Base-by-base conservation (phyloP, 1,139 yeast genomes). In the Pneumocystis wakefieldiae region DNA sequence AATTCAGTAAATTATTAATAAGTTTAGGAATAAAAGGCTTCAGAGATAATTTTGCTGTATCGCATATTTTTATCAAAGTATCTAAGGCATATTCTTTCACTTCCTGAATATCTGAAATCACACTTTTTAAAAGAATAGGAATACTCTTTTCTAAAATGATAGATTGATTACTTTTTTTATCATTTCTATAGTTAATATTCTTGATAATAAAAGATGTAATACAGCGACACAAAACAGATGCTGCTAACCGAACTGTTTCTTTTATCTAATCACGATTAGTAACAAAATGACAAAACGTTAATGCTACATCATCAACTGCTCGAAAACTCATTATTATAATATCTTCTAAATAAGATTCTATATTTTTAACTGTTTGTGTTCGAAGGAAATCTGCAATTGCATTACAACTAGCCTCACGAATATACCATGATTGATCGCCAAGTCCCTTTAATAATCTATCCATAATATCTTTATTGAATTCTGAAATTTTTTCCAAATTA, bases 241-340 rank as follows among this genome's bases (percentile, higher is more conserved):
- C 97, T 63, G 89, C 95, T 64, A 82, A 82, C 61, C 97, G 79
- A 3, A 92, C 97, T 75, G 95, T 87, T 61, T 89, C 97, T 72
- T 92, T 92, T 65, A 92, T 19, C 55, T 48, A 48, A 48, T 48
- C 24, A 48, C 19, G 24, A 48, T 48, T 48, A 48, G 19, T 3
- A 48, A 48, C 4, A 48, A 48, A 48, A 19, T 12, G 3, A 6
- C 15, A 24, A 42, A 42, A 24, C 3, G 1, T 14, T 3, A 48
- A 48, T 48, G 24, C n/a, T 48, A 48, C 89, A 75, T 92, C 98
- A 74, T 92, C 98, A 81, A 91, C 83, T 0, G 83, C 82, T 70
- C 98, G 80, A 76, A 92, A 91, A 63, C 94, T 84, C 87, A 87
- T 84, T 5, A 80, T 78, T 97, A 97, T 91, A 41, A 92, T 83